phyloP scores from a whole-genome alignment of 164 flowering plant genomes.

The Vitis rotundifolia region DNA sequence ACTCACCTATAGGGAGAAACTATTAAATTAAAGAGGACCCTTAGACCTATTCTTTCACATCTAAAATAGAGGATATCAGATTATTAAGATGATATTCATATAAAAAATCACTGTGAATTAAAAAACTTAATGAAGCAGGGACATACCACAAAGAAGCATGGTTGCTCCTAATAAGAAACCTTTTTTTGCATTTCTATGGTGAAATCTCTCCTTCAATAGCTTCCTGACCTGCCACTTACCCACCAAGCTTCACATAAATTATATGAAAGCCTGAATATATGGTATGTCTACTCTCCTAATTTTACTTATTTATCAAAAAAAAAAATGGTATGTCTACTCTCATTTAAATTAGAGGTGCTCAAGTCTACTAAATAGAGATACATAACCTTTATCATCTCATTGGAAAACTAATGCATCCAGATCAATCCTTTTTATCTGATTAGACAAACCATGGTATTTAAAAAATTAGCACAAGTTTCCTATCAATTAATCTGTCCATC shows the following conservation, averaged over 20 bases:
- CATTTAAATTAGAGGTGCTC: background rate
- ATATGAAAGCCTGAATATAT: constrained; percentile 25
- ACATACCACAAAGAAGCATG: constrained; percentile 58
- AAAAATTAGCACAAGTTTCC: no score
- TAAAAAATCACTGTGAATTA: constrained; percentile 15
- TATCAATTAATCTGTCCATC: no score
- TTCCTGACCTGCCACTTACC: constrained; percentile 76
- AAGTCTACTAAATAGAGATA: background rate
- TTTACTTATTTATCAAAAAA: no score
- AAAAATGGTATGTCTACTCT: background rate
- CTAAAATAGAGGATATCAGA: background rate
- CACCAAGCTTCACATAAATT: constrained; percentile 56
- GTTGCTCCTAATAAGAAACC: constrained; percentile 40
- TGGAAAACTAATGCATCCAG: background rate
- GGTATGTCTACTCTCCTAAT: constrained; percentile 1
- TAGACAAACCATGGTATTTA: no score
- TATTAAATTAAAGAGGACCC: constrained; percentile 29
- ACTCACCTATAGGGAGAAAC: constrained; percentile 54
- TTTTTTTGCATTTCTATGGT: constrained; percentile 44
- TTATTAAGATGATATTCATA: constrained; percentile 11
- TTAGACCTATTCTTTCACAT: constrained; percentile 24
- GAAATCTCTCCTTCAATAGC: constrained; percentile 58
- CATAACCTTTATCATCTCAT: background rate
- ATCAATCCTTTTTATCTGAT: no score
- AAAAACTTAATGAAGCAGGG: constrained; percentile 23